Evolutionary conservation across 2,329 filamentous ascomycete species (phyloP), one percentile per base, ranked within the genome.

Genomic region (Aspergillaceae sp.): DNA sequence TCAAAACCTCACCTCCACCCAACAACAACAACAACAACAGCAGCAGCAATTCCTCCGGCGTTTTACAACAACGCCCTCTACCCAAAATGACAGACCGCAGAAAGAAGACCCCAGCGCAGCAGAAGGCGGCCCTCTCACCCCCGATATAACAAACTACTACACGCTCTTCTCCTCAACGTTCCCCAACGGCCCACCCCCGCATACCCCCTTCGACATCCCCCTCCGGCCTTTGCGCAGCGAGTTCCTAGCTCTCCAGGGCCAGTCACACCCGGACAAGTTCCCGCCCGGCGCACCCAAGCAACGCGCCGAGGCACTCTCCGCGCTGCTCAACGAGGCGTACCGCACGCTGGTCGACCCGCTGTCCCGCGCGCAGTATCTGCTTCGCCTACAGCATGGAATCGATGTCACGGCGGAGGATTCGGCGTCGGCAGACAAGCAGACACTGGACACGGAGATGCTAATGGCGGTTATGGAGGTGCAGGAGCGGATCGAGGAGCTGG

Each of bases 241-340:
- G 64, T 97, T 94, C 70, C 80, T 97, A 9, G 78, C 80, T 49
- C 78, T 96, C 1, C 92, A 98, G 69, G 79, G 55, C 52, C 59
- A 53, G 56, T 70, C 63, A 47, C 79, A 55, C 52, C 75, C 55
- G 36, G 74, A 64, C 60, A 74, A 65, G 74, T 83, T 69, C 56
- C 70, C 56, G 59, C 48, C 61, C 4, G 64, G 64, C 2, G 53
- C 68, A 3, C 61, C 70, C 34, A 81, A 81, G 56, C 68, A 71
- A 36, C 72, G 77, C 41, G 88, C 89, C 19, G 87, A 94, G 65
- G 85, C 82, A 0, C 73, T 83, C n/a, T 92, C 86, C 7, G 79
- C 87, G 5, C 77, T 80, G 28, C 90, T 97, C 65, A 97, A 97
- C 74, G 84, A 89, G 54, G 92, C 92, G 0, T 97, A 94, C 75